Conservation (phyloP, 1,284 basidiomycete genomes). For the Pseudozyma thailandica region DNA sequence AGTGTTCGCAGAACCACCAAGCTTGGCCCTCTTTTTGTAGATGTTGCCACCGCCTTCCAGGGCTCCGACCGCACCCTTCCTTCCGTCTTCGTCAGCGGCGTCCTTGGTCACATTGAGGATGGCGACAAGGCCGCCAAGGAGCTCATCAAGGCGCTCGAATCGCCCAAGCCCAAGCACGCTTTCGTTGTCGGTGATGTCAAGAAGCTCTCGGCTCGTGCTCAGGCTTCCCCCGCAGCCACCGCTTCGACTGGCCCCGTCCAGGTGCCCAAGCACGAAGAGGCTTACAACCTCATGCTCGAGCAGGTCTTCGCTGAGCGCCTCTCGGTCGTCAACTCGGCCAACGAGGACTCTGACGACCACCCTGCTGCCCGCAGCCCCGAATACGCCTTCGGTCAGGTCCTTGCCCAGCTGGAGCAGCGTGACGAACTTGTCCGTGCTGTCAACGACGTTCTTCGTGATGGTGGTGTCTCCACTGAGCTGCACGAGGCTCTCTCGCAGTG, state of each 20-base stretch:
- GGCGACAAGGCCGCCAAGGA: constrained; percentile 51
- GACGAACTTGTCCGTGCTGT: constrained; percentile 60
- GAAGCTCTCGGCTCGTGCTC: constrained; percentile 65
- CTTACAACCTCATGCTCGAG: constrained; percentile 88
- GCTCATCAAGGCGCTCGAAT: constrained; percentile 48
- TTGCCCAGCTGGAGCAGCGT: constrained; percentile 75
- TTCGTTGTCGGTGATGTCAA: constrained; percentile 68
- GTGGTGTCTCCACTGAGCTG: constrained; percentile 53
- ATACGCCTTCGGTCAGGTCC: constrained; percentile 89
- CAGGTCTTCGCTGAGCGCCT: constrained; percentile 85
- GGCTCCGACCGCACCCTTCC: constrained; percentile 69
- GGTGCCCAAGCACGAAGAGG: constrained; percentile 85
- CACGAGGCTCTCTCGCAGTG: constrained; percentile 58
- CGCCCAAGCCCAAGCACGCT: constrained; percentile 53
- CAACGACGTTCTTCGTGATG: constrained; percentile 46
- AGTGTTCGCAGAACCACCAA: constrained; percentile 80
- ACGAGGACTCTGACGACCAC: constrained; percentile 52
- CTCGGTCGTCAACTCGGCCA: constrained; percentile 78
- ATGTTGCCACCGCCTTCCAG: constrained; percentile 80
- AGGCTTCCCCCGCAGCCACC: constrained; percentile 43
- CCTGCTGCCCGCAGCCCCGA: constrained; percentile 83
- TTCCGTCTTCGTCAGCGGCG: constrained; percentile 51
- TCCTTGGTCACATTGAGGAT: constrained; percentile 53
- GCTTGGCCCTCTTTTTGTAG: constrained; percentile 88
- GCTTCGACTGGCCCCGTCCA: constrained; percentile 33